phyloP scores from a whole-genome alignment of 306 rosid species.

The Cucumis melo region DNA sequence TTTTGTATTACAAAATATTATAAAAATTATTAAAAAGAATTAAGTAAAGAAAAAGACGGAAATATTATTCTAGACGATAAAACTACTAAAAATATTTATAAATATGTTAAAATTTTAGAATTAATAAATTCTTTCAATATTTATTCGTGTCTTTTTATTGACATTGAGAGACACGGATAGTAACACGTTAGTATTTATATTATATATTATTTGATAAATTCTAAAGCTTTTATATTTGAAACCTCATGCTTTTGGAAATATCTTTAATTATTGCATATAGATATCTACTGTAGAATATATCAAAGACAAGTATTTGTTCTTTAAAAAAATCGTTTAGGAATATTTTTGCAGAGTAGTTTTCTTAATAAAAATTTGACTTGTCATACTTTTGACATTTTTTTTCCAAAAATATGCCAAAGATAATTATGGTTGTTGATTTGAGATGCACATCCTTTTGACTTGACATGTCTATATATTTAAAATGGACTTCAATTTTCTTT shows the following conservation, averaged over 20 bases:
- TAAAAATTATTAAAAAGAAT: no score
- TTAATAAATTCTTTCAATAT: no score
- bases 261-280: background rate
- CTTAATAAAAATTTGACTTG: background rate
- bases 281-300: background rate
- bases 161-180: no score
- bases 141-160: no score
- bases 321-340: background rate
- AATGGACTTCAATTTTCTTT: no score
- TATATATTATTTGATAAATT: no score
- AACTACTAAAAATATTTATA: no score
- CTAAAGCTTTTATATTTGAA: no score
- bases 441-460: background rate
- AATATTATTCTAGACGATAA: no score
- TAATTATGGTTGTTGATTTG: background rate
- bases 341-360: background rate
- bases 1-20: background rate
- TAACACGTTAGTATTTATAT: no score
- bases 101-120: no score
- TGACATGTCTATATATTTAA: background rate
- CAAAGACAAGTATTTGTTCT: background rate
- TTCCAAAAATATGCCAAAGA: background rate
- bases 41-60: no score
- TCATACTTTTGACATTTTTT: background rate
- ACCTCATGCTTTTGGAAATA: background rate